These are phyloP conservation scores for Lantana camara DNA, from an alignment of 257 asterid species.

Conservation along the genomic window DNA sequence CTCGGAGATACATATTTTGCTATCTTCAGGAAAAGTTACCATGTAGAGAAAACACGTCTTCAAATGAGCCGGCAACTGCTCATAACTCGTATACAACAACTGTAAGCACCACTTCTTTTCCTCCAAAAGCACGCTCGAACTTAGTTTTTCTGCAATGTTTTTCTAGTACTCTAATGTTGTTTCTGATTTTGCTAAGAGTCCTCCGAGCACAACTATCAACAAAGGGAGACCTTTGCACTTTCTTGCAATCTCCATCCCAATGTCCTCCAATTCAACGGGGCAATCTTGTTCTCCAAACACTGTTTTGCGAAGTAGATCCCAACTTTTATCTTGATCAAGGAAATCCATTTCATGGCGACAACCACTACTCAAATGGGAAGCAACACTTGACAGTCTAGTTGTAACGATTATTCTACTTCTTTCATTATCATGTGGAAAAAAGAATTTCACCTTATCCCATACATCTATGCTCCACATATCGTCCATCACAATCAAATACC, in stretches of 20 bases:
- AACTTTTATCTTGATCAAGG: background rate
- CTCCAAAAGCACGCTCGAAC: background rate
- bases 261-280: background rate
- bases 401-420: background rate
- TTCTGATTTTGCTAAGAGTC: background rate
- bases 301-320: background rate
- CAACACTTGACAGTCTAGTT: background rate
- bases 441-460: slow-evolving; percentile 10
- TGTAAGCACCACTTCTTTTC: slow-evolving; percentile 2
- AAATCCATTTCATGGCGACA: background rate
- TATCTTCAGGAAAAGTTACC: background rate
- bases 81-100: slow-evolving; percentile 1
- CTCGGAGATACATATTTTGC: background rate
- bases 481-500: slow-evolving; percentile 25
- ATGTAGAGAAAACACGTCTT: slow-evolving; percentile 15
- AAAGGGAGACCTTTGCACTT: background rate
- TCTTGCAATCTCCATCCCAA: background rate
- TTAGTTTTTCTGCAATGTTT: slow-evolving; percentile 1
- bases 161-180: background rate
- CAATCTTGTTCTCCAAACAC: background rate
- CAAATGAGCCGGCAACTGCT: slow-evolving; percentile 1
- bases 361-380: background rate
- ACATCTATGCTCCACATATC: slow-evolving; percentile 15
- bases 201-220: background rate
- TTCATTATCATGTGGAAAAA: background rate